A percentile compares a stretch with the other conserved stretches of the same genome.
These are phyloP conservation scores for Rosa lucieae DNA, from an alignment of 306 rosid species.

Conservation along the genomic window DNA sequence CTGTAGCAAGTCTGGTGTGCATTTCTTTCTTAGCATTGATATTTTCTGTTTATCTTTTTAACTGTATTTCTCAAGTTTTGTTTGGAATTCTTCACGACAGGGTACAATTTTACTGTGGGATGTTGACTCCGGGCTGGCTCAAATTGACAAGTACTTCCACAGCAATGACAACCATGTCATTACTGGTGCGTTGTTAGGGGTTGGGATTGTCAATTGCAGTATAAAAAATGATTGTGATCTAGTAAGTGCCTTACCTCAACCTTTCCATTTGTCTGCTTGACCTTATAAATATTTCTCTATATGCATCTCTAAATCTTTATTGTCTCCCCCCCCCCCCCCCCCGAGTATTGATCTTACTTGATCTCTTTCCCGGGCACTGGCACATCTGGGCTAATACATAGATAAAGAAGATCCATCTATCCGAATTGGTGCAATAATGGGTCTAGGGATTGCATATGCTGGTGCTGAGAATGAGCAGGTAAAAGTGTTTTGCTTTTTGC, in stretches of 20 bases:
- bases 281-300: constrained; percentile 6
- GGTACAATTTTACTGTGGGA: too few species aligned
- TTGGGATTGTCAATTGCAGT: constrained; percentile 84
- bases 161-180: constrained; percentile 74
- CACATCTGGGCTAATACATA: constrained; percentile 67
- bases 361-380: constrained; percentile 22
- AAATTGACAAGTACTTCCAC: constrained; percentile 94
- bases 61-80: too few species aligned
- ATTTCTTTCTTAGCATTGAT: constrained; percentile 12
- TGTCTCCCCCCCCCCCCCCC: too few species aligned
- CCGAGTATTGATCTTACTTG: neutral
- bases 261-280: constrained; percentile 18
- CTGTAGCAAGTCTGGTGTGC: constrained; percentile 96
- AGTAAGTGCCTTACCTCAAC: constrained; percentile 47
- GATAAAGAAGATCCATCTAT: constrained; percentile 82
- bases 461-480: too few species aligned
- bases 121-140: constrained; percentile 26
- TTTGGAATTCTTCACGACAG: too few species aligned
- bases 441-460: constrained; percentile 26
- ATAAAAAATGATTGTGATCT: constrained; percentile 95
- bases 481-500: too few species aligned
- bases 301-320: neutral
- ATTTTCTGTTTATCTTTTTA: too few species aligned
- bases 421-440: constrained; percentile 97
- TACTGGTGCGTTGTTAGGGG: constrained; percentile 95